Base-by-base conservation (phyloP, 139 green algal genomes). In the Yamagishiella unicocca region DNA sequence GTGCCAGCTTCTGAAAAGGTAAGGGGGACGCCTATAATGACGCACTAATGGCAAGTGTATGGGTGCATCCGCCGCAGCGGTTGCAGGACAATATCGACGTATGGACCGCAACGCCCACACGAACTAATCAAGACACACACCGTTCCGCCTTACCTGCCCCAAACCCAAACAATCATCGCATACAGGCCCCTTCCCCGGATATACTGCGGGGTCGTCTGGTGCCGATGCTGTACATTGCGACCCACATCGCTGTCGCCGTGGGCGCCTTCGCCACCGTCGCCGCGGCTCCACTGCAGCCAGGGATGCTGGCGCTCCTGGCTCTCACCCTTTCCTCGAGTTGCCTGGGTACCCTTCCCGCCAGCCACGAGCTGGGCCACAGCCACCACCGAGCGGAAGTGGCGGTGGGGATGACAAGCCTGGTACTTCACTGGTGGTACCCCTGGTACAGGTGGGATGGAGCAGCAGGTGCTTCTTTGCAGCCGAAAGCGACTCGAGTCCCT, bases 351-450 rank as follows among this genome's bases (percentile, higher is more conserved):
- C 31, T 70, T 14, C 50, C n/a, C 46, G 75, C 46, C 31, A 33
- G 17, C 22, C 77, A 84, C 55, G 77, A 84, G 77, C 77, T 84
- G 14, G 38, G 73, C 25, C 77, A 84, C 55, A 84, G 77, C 54
- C 77, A 55, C 38, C 17, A 84, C 55, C 37, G 25, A 24, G 24
- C 42, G 35, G 55, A 84, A 24, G 3, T 84, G 55, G 38, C 55
- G 27, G 55, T n/a, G 29, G 55, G 25, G 25, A 35, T 9, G 1
- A 24, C n/a, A 5, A 61, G 73, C 27, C 77, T 84, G 55, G 55
- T 29, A 27, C 1, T 40, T 9, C 42, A 71, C 35, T 84, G 77
- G 55, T 84, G 77, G 77, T 73, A 83, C 55, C 75, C 75, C 2
- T 83, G 70, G 35, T 80, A 64, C 72, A 80, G 72, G 72, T 80